These are phyloP conservation scores for Fusarium sp. DNA, from an alignment of 2,329 filamentous ascomycete species.

Conservation along the genomic window DNA sequence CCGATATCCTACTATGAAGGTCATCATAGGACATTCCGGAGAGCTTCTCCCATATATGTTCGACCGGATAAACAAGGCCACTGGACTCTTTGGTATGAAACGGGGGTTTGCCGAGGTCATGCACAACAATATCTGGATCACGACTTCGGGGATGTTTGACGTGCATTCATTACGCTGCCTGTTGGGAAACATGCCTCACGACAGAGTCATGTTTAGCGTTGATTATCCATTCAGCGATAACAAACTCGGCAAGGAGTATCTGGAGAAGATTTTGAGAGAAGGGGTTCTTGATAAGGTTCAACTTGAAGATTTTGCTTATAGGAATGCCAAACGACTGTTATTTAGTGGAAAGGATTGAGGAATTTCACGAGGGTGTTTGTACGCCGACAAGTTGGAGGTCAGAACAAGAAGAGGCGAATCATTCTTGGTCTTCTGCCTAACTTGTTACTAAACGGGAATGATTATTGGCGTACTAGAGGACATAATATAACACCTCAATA, in stretches of 20 bases:
- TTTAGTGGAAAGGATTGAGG: neutral
- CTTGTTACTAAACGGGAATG: no score
- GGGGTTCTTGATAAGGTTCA: neutral
- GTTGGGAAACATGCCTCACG: neutral
- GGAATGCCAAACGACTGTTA: fast-evolving
- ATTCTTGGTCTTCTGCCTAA: no score
- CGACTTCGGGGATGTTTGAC: neutral
- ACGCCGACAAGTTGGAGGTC: no score
- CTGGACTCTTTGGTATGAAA: neutral
- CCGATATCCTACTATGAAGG: neutral
- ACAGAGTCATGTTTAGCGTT: neutral
- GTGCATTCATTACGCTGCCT: neutral
- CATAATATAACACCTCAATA: no score
- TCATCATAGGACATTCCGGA: neutral
- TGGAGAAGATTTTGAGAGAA: neutral
- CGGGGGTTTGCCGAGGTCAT: neutral
- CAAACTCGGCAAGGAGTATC: neutral
- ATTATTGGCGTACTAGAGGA: no score
- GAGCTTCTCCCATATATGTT: neutral
- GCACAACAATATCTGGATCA: neutral
- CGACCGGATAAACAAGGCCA: neutral
- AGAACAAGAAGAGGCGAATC: no score
- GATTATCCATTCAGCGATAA: conserved; percentile 7
- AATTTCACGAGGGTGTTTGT: no score
- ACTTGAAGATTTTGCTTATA: neutral